Evolutionary conservation across 768 basidiomycete species (phyloP).

Genomic region (Psilocybe cyanescens): DNA sequence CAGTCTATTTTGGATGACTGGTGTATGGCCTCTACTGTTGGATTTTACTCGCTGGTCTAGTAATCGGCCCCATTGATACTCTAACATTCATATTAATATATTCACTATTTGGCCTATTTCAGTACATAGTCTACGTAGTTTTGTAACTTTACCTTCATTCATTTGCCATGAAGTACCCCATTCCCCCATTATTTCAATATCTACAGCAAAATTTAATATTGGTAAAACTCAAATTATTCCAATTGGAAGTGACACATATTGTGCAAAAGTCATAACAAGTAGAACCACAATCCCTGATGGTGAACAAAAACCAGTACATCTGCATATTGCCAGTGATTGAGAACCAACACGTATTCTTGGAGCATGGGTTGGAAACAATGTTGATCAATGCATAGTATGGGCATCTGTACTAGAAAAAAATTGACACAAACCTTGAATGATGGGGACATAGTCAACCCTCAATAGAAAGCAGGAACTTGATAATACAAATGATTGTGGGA

Average conservation of each 20-base stretch:
- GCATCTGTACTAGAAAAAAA: slow-evolving; percentile 13
- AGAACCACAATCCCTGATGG: no score
- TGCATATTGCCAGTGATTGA: slow-evolving; percentile 33
- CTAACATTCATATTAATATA: no score
- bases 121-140: no score
- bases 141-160: no score
- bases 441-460: not conserved
- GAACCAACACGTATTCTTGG: slow-evolving; percentile 34
- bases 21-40: slow-evolving; percentile 42
- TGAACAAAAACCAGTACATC: slow-evolving; percentile 7
- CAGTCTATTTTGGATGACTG: slow-evolving; percentile 34
- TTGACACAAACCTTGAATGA: not conserved
- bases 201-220: no score
- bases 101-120: no score
- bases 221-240: slow-evolving; percentile 38
- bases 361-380: slow-evolving; percentile 32
- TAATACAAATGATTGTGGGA: not conserved
- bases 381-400: slow-evolving; percentile 28
- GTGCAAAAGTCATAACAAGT: not conserved
- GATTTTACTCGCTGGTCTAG: no score
- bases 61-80: no score
- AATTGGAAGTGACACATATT: slow-evolving; percentile 8
- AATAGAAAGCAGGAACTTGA: not conserved
- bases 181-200: no score
- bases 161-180: no score